These are phyloP conservation scores for Aureobasidium subglaciale DNA, from an alignment of 2,329 filamentous ascomycete species.

Conservation along the genomic window DNA sequence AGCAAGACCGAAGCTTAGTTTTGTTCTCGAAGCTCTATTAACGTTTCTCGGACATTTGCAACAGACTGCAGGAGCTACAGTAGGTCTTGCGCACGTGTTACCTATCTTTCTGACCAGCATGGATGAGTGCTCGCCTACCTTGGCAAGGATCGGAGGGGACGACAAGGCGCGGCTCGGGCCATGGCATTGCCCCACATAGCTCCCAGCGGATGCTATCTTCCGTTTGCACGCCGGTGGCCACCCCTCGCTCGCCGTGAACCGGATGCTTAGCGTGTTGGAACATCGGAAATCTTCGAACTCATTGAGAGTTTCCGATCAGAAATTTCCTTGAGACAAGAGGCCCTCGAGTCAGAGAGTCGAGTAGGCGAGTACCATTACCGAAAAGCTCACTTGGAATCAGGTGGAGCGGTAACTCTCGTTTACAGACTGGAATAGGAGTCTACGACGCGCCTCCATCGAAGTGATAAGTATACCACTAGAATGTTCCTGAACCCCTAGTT, in stretches of 20 bases:
- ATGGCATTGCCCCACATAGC: conserved; percentile 12
- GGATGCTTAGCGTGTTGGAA: conserved; percentile 9
- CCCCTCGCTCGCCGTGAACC: conserved; percentile 13
- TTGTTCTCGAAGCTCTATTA: not conserved
- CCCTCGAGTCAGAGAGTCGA: not conserved
- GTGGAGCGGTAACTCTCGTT: not conserved
- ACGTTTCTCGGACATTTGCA: not conserved
- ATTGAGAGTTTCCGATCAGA: not conserved
- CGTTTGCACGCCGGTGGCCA: conserved; percentile 4
- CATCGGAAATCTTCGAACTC: not conserved
- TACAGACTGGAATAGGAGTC: not conserved
- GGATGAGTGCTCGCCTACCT: not conserved
- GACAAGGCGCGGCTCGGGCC: conserved; percentile 10
- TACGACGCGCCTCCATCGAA: not conserved
- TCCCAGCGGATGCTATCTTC: conserved; percentile 10
- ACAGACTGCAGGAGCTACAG: not conserved
- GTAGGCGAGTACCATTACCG: not conserved
- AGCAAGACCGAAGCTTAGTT: not conserved
- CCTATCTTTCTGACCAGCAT: not conserved
- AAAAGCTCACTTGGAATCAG: too few species aligned
- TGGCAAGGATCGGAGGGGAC: conserved; percentile 3
- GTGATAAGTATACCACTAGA: conserved; percentile 3
- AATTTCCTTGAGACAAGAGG: not conserved
- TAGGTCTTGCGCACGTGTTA: not conserved
- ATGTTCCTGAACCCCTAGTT: not conserved